These are phyloP conservation scores for Venturia aucupariae DNA, from an alignment of 2,329 filamentous ascomycete genomes.

Conservation along the genomic window DNA sequence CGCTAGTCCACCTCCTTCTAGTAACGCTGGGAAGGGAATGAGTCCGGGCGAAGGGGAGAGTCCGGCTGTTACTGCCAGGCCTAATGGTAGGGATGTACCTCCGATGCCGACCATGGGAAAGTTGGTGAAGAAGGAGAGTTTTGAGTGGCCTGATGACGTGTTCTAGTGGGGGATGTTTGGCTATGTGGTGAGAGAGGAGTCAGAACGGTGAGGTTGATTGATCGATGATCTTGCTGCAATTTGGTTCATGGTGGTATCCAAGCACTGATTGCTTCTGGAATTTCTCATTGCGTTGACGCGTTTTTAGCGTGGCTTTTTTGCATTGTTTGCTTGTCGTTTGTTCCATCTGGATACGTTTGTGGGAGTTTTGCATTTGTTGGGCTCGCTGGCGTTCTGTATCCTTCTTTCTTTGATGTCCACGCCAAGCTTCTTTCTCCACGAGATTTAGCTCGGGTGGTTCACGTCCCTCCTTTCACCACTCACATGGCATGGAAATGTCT, in stretches of 20 bases:
- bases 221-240: background rate
- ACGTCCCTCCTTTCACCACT: no score
- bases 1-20: conserved; percentile 6
- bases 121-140: conserved; percentile 8
- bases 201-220: background rate
- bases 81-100: conserved; percentile 11
- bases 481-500: no score
- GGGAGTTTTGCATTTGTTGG: no score
- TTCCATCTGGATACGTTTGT: no score
- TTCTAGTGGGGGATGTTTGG: conserved; percentile 4
- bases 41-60: background rate
- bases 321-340: background rate
- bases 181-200: background rate
- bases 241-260: background rate
- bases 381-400: background rate
- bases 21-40: background rate
- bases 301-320: conserved; percentile 1
- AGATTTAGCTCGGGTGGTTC: no score
- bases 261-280: background rate
- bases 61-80: background rate
- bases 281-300: background rate
- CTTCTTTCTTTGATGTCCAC: no score
- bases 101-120: background rate
- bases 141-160: conserved; percentile 15
- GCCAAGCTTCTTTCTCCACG: no score